Conservation (phyloP, 441 rosid genomes). For the Pelargonium australe region DNA sequence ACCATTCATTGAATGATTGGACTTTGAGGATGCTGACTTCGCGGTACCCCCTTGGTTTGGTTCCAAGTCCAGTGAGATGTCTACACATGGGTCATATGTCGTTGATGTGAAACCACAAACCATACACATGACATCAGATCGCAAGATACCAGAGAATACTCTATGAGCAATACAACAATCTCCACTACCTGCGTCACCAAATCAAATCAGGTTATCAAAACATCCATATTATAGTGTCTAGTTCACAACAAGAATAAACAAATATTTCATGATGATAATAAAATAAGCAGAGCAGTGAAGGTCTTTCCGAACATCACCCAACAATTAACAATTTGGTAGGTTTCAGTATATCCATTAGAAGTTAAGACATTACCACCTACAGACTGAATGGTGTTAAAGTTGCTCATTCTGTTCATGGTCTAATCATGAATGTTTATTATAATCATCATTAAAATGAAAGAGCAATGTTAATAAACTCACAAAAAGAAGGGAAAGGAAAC, state of each 20-base stretch:
- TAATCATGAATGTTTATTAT: no score
- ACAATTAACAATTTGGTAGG: no score
- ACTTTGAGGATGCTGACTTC: conserved; percentile 29
- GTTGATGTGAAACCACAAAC: conserved; percentile 76
- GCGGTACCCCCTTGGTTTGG: conserved; percentile 36
- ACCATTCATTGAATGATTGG: conserved; percentile 39
- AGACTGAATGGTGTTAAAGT: no score
- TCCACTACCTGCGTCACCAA: conserved; percentile 44
- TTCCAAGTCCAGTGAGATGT: conserved; percentile 64
- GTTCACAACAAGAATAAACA: not conserved
- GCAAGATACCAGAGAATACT: conserved; percentile 65
- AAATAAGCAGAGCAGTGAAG: no score
- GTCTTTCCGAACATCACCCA: no score
- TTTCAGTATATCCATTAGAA: no score
- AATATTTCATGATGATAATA: not conserved
- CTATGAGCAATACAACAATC: conserved; percentile 70
- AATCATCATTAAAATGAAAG: no score
- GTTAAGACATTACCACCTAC: no score
- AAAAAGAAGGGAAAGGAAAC: no score
- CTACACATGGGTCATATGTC: conserved; percentile 66
- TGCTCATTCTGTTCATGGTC: no score
- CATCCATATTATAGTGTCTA: not conserved
- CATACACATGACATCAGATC: conserved; percentile 80
- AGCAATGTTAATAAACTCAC: no score
- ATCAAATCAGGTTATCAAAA: conserved; percentile 14